phyloP scores from a whole-genome alignment of 495 filamentous ascomycete genomes.

The Penicillium subrubescens region DNA sequence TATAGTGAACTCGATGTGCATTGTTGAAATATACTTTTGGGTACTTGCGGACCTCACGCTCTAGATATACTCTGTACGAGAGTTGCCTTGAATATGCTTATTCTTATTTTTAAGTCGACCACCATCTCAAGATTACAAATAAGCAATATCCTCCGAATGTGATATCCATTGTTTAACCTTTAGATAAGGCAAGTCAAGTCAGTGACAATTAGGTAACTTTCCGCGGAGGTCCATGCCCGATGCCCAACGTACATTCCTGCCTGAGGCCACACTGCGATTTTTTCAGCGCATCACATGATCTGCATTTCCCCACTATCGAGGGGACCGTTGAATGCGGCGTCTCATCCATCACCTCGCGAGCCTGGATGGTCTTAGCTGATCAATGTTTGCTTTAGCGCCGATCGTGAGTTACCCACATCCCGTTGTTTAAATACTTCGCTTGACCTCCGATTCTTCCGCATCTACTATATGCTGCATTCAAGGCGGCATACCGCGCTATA shows the following conservation, averaged over 20 bases:
- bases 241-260: constrained; percentile 15
- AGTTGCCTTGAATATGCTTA: too few species aligned
- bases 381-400: constrained; percentile 35
- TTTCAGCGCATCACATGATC: constrained; percentile 38
- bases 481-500: background rate
- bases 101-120: too few species aligned
- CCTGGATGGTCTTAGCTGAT: constrained; percentile 24
- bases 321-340: constrained; percentile 27
- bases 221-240: background rate
- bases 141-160: too few species aligned
- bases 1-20: background rate
- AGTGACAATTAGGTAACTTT: background rate
- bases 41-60: background rate
- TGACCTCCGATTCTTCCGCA: background rate
- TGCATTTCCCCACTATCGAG: constrained; percentile 35
- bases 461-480: background rate
- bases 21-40: background rate
- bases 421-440: constrained; percentile 4
- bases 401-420: constrained; percentile 40
- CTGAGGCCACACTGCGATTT: constrained; percentile 29
- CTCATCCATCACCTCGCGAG: constrained; percentile 26
- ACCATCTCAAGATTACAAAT: too few species aligned
- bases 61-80: too few species aligned
- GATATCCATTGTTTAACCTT: background rate
- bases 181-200: background rate